These are phyloP conservation scores for Bipolaris cookei DNA, from an alignment of 2,329 filamentous ascomycete species.

Conservation along the genomic window DNA sequence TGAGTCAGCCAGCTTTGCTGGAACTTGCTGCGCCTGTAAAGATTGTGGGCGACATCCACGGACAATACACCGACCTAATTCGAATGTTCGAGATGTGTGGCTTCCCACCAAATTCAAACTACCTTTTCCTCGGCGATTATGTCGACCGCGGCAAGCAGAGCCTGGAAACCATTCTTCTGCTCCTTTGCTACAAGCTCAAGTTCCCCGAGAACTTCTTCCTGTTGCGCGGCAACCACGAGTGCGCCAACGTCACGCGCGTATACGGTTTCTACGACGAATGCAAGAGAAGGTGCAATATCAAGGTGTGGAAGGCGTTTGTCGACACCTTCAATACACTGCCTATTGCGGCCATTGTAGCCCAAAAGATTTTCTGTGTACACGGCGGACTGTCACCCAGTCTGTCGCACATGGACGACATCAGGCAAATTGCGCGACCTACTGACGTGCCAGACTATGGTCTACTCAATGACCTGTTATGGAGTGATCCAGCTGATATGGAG, in stretches of 20 bases:
- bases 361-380: slow-evolving; percentile 98
- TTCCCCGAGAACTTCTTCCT: slow-evolving; percentile 99
- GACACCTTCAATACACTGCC: slow-evolving; percentile 96
- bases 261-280: slow-evolving; percentile 99
- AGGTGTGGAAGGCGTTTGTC: slow-evolving; percentile 98
- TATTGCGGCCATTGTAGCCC: slow-evolving; percentile 94
- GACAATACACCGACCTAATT: slow-evolving; percentile 94
- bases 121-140: slow-evolving; percentile 98
- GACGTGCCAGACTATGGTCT: slow-evolving; percentile 97
- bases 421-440: slow-evolving; percentile 91
- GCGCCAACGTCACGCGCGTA: slow-evolving; percentile 97
- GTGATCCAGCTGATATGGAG: slow-evolving; percentile 97
- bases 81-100: slow-evolving; percentile 99
- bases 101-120: slow-evolving; percentile 76
- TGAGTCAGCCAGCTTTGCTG: slow-evolving; percentile 88
- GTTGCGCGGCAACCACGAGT: slow-evolving; percentile 97
- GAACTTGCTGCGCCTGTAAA: slow-evolving; percentile 96
- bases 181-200: slow-evolving; percentile 99
- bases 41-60: slow-evolving; percentile 96
- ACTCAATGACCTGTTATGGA: slow-evolving; percentile 95
- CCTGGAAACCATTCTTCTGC: slow-evolving; percentile 95
- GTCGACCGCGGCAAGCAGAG: slow-evolving; percentile 99
- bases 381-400: slow-evolving; percentile 91
- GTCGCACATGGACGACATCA: slow-evolving; percentile 97
- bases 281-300: slow-evolving; percentile 99